Conservation (phyloP, 257 asterid genomes). For the Solanum sejunctum region DNA sequence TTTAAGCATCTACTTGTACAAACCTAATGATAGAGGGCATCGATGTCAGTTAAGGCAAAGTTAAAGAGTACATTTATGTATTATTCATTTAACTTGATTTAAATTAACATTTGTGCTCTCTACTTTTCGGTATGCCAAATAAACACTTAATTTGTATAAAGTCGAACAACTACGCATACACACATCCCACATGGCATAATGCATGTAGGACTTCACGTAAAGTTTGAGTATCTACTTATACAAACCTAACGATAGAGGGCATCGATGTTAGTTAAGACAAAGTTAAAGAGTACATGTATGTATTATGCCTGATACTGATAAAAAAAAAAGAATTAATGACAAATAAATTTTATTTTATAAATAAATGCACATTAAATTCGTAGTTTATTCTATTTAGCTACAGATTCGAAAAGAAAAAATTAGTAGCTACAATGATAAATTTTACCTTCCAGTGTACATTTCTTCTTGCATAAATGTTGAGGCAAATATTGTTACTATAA, state of each 20-base stretch:
- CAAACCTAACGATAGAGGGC: background rate
- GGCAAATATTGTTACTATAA: constrained; percentile 40
- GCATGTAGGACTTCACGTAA: background rate
- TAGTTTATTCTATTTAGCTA: background rate
- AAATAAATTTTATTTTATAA: background rate
- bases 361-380: background rate
- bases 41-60: background rate
- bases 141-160: background rate
- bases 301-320: no score
- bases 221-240: accelerated
- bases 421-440: background rate
- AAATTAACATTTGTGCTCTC: no score
- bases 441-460: constrained; percentile 62
- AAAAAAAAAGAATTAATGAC: background rate
- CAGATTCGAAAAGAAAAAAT: accelerated
- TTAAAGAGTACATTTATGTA: no score
- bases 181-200: background rate
- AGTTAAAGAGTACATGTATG: no score
- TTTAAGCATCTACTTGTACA: accelerated
- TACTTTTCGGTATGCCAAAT: background rate
- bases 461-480: constrained; percentile 45
- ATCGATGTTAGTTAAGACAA: background rate
- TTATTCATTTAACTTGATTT: background rate
- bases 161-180: background rate
- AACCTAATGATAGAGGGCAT: background rate